Percentiles rank a stretch among this genome's conserved stretches.
Conservation (phyloP, 1,284 basidiomycete genomes). For the Ganoderma resinaceum region DNA sequence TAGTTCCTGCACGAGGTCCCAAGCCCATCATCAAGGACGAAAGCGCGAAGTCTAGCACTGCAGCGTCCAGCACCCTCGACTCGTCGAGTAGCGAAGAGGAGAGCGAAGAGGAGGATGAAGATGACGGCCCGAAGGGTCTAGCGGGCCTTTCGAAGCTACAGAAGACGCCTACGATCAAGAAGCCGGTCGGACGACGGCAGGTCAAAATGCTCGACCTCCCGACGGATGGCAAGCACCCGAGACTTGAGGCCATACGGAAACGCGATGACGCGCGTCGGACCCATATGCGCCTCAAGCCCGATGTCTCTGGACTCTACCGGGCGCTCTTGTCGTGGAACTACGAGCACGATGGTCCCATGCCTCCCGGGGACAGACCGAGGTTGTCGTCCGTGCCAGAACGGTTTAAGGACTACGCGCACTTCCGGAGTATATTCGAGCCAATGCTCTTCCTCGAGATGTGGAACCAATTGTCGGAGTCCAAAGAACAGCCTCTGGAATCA, state of each 20-base stretch:
- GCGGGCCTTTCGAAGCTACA: constrained; percentile 70
- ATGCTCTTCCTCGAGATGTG: constrained; percentile 93
- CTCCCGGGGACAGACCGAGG: constrained; percentile 51
- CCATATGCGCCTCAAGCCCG: constrained; percentile 81
- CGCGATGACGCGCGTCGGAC: constrained; percentile 70
- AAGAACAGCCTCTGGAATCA: constrained; percentile 64
- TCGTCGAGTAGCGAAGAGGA: constrained; percentile 45
- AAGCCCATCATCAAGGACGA: constrained; percentile 24
- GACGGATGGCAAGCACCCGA: constrained; percentile 47
- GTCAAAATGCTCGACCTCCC: constrained; percentile 76
- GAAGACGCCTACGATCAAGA: constrained; percentile 64
- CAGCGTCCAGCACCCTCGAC: constrained; percentile 29
- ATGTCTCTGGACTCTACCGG: constrained; percentile 82
- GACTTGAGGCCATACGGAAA: constrained; percentile 57
- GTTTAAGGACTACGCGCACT: constrained; percentile 76
- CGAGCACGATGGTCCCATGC: constrained; percentile 67
- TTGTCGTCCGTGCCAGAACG: constrained; percentile 63
- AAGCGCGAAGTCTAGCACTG: constrained; percentile 14
- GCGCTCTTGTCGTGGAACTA: constrained; percentile 91
- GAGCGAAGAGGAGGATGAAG: constrained; percentile 63
- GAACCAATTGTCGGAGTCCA: constrained; percentile 86
- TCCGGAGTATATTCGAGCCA: constrained; percentile 83
- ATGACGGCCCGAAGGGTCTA: constrained; percentile 64
- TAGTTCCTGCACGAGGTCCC: not conserved
- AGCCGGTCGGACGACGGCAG: constrained; percentile 65